Percentiles rank a stretch among this genome's conserved stretches.
These are phyloP conservation scores for Pouteria campechiana DNA, from an alignment of 179 eudicot genomes.

Conservation along the genomic window DNA sequence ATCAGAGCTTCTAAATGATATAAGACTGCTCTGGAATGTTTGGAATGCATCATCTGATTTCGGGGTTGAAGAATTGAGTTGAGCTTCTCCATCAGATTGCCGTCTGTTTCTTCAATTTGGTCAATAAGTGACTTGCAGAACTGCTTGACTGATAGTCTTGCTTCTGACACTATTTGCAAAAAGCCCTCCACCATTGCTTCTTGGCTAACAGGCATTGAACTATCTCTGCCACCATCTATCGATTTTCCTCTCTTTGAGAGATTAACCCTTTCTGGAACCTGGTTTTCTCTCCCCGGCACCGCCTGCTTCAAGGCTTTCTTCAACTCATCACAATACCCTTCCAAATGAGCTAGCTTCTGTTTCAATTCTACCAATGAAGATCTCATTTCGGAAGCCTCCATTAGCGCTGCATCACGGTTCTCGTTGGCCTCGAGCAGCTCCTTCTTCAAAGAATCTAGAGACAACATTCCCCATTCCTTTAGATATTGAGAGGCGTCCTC, in stretches of 20 bases:
- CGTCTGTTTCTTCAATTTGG: conserved; percentile 57
- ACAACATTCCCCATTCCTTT: conserved; percentile 32
- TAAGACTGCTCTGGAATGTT: conserved; percentile 50
- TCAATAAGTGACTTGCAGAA: conserved; percentile 59
- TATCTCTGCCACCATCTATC: conserved; percentile 13
- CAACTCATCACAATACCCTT: conserved; percentile 70
- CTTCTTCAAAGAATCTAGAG: conserved; percentile 44
- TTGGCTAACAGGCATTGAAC: conserved; percentile 57
- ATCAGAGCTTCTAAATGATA: conserved; percentile 81
- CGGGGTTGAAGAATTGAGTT: conserved; percentile 66
- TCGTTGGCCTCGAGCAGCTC: conserved; percentile 66
- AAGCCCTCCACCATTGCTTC: conserved; percentile 95
- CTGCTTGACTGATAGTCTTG: conserved; percentile 71
- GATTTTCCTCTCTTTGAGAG: conserved; percentile 17
- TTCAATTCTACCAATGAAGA: conserved; percentile 63
- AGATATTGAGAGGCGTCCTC: conserved; percentile 44
- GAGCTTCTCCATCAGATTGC: conserved; percentile 34
- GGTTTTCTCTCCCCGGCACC: conserved; percentile 12
- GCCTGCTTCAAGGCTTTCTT: conserved; percentile 56
- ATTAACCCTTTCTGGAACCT: conserved; percentile 13
- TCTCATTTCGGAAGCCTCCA: conserved; percentile 62
- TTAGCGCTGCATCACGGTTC: conserved; percentile 59
- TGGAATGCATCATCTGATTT: conserved; percentile 55
- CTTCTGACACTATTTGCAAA: conserved; percentile 78
- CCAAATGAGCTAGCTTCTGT: conserved; percentile 57